Base-by-base conservation (phyloP, 441 rosid genomes). In the Pelargonium myrrhifolium region DNA sequence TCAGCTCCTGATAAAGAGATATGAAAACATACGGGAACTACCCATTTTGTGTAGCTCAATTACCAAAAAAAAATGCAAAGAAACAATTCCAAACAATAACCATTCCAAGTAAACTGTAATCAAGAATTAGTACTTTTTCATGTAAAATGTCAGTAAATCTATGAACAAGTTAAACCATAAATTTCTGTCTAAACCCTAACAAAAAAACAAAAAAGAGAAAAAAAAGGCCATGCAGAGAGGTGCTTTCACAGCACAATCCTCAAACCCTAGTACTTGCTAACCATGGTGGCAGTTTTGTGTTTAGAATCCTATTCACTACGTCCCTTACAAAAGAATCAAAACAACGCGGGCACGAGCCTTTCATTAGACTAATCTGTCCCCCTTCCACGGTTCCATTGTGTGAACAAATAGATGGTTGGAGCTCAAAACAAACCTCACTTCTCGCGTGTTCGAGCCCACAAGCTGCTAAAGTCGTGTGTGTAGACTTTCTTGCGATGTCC, bases 261-360 rank as follows among this genome's bases (percentile, higher is more conserved):
- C 79, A 84, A 64, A 87, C 86, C 67, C 90, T 91, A 83, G 86
- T 83, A 28, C 93, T 83, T 74, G 35, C 65, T 37, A 95, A 79
- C 96, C 99, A 90, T 68, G 72, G 92, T 1, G 88, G 92, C 68
- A 79, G 74, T 73, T 88, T 89, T 3, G 88, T 80, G 67, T 90
- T 93, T 86, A 90, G 75, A 73, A 87, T 86, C 76, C 78, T 86
- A 82, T 83, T 86, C 83, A 92, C 98, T 71, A 87, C 93, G 9
- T 86, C 92, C 76, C 87, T 84, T 73, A 79, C 64, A 60, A 60
- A 60, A 49, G 90, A 83, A 80, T 95, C 97, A 40, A 95, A 92
- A 78, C 99, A 95, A 67, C 87, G 65, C 15, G 82, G 82, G 82
- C 99, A 95, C 74, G 83, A 81, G 69, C 90, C 92, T 88, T 81